A percentile compares a stretch with the other conserved stretches of the same genome.
Conservation (phyloP, 768 basidiomycete species). For the Gelatoporia subvermispora region DNA sequence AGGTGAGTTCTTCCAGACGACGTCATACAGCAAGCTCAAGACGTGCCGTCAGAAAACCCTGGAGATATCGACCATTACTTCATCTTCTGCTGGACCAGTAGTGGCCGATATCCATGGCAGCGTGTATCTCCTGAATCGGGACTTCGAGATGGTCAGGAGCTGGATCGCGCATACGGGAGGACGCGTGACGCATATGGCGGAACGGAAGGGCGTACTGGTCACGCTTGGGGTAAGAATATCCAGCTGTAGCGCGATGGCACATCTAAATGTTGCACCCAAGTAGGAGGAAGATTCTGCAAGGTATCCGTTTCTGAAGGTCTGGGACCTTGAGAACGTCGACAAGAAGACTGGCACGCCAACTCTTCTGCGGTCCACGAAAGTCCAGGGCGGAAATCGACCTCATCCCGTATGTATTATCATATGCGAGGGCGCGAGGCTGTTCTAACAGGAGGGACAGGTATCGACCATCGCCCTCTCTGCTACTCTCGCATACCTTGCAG, state of each 20-base stretch:
- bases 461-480: constrained; percentile 77
- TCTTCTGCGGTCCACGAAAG: constrained; percentile 69
- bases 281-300: constrained; percentile 74
- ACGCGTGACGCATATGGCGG: constrained; percentile 82
- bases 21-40: neutral
- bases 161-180: constrained; percentile 82
- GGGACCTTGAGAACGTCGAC: constrained; percentile 75
- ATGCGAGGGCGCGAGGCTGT: neutral
- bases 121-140: constrained; percentile 67
- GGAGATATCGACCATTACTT: constrained; percentile 68
- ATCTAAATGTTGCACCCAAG: neutral
- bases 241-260: neutral
- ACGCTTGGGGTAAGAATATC: constrained; percentile 72
- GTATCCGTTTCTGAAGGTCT: constrained; percentile 76
- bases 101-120: constrained; percentile 86
- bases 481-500: constrained; percentile 76
- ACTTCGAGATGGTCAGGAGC: constrained; percentile 64
- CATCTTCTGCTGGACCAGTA: constrained; percentile 62
- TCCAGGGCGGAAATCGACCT: constrained; percentile 71
- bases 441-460: constrained; percentile 38
- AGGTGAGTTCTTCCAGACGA: constrained; percentile 43
- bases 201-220: constrained; percentile 76
- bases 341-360: constrained; percentile 57
- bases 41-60: constrained; percentile 42
- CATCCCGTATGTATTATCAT: constrained; percentile 54